Conservation (phyloP, 257 asterid species). For the Misopates orontium region DNA sequence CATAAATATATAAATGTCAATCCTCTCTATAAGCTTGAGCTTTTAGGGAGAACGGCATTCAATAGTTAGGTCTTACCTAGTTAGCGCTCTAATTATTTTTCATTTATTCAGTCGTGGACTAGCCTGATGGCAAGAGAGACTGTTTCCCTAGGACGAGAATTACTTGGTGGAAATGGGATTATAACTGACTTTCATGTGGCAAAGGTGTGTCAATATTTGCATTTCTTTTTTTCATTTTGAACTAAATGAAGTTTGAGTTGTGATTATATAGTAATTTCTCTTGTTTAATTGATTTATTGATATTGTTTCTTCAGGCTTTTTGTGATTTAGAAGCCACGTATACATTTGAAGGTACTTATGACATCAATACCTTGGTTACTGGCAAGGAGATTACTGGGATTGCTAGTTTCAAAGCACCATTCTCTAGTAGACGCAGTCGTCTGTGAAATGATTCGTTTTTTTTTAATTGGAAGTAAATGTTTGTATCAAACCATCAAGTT, state of each 20-base stretch:
- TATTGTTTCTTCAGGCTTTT: constrained; percentile 65
- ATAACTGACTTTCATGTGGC: constrained; percentile 70
- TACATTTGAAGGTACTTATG: constrained; percentile 88
- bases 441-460: constrained; percentile 26
- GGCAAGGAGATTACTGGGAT: constrained; percentile 85
- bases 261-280: neutral
- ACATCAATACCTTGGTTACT: constrained; percentile 82
- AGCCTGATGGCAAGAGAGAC: constrained; percentile 73
- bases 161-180: constrained; percentile 90
- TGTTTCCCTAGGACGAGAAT: constrained; percentile 77
- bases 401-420: constrained; percentile 71
- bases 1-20: too few relatives aligned
- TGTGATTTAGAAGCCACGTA: constrained; percentile 92
- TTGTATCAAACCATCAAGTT: too few relatives aligned
- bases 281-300: neutral
- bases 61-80: neutral
- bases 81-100: neutral
- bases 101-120: constrained; percentile 70
- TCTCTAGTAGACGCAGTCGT: constrained; percentile 61
- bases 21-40: too few relatives aligned
- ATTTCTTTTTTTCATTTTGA: neutral
- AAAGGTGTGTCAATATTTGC: constrained; percentile 46
- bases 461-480: too few relatives aligned
- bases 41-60: too few relatives aligned
- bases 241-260: neutral